phyloP scores from a whole-genome alignment of 2,329 filamentous ascomycete species.

The Verticillium nonalfalfae region DNA sequence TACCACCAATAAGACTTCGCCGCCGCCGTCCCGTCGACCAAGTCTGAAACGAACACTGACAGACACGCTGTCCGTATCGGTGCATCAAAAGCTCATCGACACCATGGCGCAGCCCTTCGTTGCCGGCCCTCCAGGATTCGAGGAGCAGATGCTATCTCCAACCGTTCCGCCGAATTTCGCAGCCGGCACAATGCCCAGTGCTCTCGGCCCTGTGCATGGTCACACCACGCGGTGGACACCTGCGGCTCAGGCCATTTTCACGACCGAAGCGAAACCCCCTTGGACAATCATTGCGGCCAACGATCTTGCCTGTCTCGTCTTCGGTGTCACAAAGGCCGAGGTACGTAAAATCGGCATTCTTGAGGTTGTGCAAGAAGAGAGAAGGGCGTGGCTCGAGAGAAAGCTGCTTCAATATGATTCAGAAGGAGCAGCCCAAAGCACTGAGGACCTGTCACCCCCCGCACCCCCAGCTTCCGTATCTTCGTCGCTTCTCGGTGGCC shows the following conservation, averaged over 20 bases:
- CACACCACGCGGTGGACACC: conserved; percentile 88
- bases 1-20: conserved; percentile 43
- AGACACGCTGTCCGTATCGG: conserved; percentile 65
- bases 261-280: conserved; percentile 81
- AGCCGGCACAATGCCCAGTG: conserved; percentile 35
- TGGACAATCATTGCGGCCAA: conserved; percentile 98
- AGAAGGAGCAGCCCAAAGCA: conserved; percentile 21
- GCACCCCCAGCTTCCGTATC: conserved; percentile 33
- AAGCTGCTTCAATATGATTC: conserved; percentile 65
- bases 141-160: conserved; percentile 35
- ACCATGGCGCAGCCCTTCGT: conserved; percentile 77
- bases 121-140: conserved; percentile 33
- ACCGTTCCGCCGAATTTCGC: conserved; percentile 31
- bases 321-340: conserved; percentile 95
- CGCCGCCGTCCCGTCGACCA: conserved; percentile 53
- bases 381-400: conserved; percentile 80
- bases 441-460: conserved; percentile 28
- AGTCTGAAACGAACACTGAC: conserved; percentile 83
- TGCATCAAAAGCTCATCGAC: conserved; percentile 81
- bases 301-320: conserved; percentile 93
- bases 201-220: conserved; percentile 64
- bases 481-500: conserved; percentile 59
- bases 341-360: conserved; percentile 92
- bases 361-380: conserved; percentile 87
- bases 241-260: conserved; percentile 93